Conservation (phyloP, 352 stramenopile species). For the Thalassiosira livingstoniorum region DNA sequence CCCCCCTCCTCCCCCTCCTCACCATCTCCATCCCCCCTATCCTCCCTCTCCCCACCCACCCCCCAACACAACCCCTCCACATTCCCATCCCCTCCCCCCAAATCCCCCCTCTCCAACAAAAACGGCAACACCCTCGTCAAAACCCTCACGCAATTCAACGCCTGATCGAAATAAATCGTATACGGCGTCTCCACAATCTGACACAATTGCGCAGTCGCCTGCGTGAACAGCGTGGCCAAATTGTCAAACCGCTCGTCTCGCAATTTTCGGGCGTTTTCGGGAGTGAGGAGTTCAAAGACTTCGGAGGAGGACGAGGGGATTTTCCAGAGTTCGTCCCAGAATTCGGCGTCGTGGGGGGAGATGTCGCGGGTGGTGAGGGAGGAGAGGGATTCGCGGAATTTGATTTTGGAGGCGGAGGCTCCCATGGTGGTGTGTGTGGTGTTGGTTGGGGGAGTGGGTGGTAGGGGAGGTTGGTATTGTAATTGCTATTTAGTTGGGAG, state of each 20-base stretch:
- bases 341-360: conserved; percentile 80
- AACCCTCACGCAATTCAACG: conserved; percentile 87
- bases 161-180: conserved; percentile 89
- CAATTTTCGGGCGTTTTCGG: conserved; percentile 65
- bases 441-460: neutral
- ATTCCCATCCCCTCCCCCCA: conserved; percentile 77
- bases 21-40: conserved; percentile 18
- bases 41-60: conserved; percentile 36
- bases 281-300: conserved; percentile 86
- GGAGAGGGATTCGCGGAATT: conserved; percentile 80
- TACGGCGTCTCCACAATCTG: conserved; percentile 89
- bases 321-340: conserved; percentile 89
- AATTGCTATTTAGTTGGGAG: too few relatives aligned
- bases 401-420: conserved; percentile 83
- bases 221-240: conserved; percentile 85
- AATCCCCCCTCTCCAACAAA: conserved; percentile 85
- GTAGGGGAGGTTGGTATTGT: neutral
- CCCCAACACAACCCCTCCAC: conserved; percentile 83
- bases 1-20: conserved; percentile 6
- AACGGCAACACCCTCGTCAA: conserved; percentile 87
- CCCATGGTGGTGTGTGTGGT: conserved; percentile 66
- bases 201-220: conserved; percentile 87
- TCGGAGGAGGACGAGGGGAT: conserved; percentile 79
- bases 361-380: conserved; percentile 79
- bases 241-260: conserved; percentile 84